Evolutionary conservation across 306 rosid species (phyloP), one percentile per base, ranked within the genome.

Genomic region (Echinosophora koreensis): DNA sequence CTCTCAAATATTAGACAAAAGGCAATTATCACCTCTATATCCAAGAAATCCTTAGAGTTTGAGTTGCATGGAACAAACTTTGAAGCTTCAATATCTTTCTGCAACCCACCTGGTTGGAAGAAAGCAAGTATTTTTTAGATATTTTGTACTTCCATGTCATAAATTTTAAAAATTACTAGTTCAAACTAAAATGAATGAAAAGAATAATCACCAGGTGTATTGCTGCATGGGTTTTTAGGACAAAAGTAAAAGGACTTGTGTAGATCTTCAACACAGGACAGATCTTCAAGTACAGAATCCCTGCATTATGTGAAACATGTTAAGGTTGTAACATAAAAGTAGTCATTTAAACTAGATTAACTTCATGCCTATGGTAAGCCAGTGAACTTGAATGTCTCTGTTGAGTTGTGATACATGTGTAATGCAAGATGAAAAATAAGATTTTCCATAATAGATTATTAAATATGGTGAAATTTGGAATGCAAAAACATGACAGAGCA

Each of bases 401-500:
- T 71, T 72, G 78, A 4, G 37, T 13, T 58, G 34, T 7, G 41
- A 28, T 28, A 56, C 15, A 62, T 65, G 54, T 69, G 61, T 35
- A 8, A 78, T 57, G 67, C 52, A 63, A 39, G 22, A 80, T 13
- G 50, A 18, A 82, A 63, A 69, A 71, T 5, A 77, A 42, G 12
- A 37, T 52, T 30, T 72, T 82, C 27, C 62, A 59, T 12, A 49
- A 51, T 47, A 54, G 39, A 67, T 50, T 12, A 80, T 73, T 13
- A 60, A 60, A 71, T 80, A 58, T 73, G 82, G 42, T 54, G 78
- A 81, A 76, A 32, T 61, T 81, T 70, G 82, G 66, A 79, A 80
- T 63, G 78, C 65, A 82, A 82, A 83, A 83, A 73, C 77, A 85
- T 79, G 77, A 80, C 71, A 80, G 88, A 85, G 85, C 70, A 15